phyloP scores from a whole-genome alignment of 1,139 yeast genomes.

The Hanseniaspora uvarum region DNA sequence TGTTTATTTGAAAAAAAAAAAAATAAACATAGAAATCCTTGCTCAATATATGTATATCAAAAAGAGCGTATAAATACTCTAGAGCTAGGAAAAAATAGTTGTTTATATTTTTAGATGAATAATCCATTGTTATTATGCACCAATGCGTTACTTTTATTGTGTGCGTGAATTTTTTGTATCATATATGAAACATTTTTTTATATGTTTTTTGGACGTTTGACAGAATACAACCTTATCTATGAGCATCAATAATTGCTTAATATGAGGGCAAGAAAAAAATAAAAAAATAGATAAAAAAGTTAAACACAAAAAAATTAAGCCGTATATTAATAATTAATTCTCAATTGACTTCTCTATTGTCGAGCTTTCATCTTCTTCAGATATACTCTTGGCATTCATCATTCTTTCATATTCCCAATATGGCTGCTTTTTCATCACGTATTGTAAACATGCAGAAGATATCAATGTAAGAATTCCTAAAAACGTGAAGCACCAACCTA shows the following conservation, averaged over 20 bases:
- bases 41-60: too few relatives aligned
- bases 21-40: too few relatives aligned
- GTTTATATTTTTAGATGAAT: neutral
- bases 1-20: too few relatives aligned
- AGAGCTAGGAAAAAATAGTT: neutral
- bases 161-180: neutral
- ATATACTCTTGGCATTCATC: neutral
- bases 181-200: too few relatives aligned
- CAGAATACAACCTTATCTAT: too few relatives aligned
- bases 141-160: neutral
- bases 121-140: neutral
- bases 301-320: neutral
- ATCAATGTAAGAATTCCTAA: slow-evolving; percentile 11
- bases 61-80: too few relatives aligned
- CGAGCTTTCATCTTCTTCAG: neutral
- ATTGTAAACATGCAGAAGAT: slow-evolving; percentile 1
- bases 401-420: slow-evolving; percentile 14
- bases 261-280: neutral
- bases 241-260: too few relatives aligned
- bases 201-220: too few relatives aligned
- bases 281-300: neutral
- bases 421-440: slow-evolving; percentile 10
- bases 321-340: neutral
- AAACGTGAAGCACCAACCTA: slow-evolving; percentile 58
- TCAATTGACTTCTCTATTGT: neutral